Conservation (phyloP, 1,139 yeast genomes). For the Kodamaea anthophila region DNA sequence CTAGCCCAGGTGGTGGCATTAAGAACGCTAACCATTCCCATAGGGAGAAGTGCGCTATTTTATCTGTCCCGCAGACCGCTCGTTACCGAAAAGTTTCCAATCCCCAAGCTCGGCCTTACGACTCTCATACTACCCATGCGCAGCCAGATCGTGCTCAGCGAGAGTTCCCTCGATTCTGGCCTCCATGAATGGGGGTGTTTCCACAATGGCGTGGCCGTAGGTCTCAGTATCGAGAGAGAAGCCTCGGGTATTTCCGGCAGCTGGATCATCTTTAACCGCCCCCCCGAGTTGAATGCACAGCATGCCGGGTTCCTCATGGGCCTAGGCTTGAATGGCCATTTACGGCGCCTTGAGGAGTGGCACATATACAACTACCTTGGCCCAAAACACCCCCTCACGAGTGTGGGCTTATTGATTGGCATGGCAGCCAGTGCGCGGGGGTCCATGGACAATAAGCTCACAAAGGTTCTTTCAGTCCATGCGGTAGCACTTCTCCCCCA, state of each 20-base stretch:
- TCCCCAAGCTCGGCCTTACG: slow-evolving; percentile 69
- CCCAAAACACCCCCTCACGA: slow-evolving; percentile 79
- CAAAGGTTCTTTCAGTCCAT: slow-evolving; percentile 89
- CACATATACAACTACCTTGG: slow-evolving; percentile 91
- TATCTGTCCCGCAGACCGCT: slow-evolving; percentile 71
- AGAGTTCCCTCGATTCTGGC: slow-evolving; percentile 45
- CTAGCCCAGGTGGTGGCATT: slow-evolving; percentile 60
- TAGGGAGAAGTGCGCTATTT: slow-evolving; percentile 71
- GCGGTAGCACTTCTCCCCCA: slow-evolving; percentile 86
- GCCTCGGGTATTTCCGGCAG: slow-evolving; percentile 78
- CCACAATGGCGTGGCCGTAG: slow-evolving; percentile 89
- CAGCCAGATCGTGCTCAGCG: slow-evolving; percentile 57
- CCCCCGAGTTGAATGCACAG: slow-evolving; percentile 63
- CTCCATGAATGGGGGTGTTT: slow-evolving; percentile 79
- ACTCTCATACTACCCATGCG: slow-evolving; percentile 62
- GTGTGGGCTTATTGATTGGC: slow-evolving; percentile 83
- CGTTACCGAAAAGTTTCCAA: slow-evolving; percentile 77
- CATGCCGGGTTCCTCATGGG: slow-evolving; percentile 97
- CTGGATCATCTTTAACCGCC: slow-evolving; percentile 88
- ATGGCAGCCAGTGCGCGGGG: slow-evolving; percentile 88
- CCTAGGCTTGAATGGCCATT: slow-evolving; percentile 84
- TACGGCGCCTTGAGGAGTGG: slow-evolving; percentile 87
- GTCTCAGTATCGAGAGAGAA: slow-evolving; percentile 65
- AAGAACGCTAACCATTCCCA: slow-evolving; percentile 70
- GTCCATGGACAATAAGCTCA: slow-evolving; percentile 77